Evolutionary conservation across 2,329 filamentous ascomycete genomes (phyloP).

Genomic region (Sporothrix luriei): DNA sequence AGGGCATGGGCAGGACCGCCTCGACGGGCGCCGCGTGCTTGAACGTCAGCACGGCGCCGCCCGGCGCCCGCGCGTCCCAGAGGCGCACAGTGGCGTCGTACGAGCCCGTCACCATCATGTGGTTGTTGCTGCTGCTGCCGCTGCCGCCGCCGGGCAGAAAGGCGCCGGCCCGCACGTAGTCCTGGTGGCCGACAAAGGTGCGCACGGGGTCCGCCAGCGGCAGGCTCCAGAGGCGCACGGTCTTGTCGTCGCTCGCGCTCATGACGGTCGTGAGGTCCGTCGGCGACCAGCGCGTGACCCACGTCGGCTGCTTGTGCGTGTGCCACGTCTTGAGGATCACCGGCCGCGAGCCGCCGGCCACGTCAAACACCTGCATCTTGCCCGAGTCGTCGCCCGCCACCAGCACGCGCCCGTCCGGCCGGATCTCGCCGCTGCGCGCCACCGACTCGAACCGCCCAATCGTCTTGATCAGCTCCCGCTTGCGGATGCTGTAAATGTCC

Average conservation of each 20-base stretch:
- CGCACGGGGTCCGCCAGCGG: slow-evolving; percentile 74
- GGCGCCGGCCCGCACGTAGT: slow-evolving; percentile 85
- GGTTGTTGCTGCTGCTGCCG: slow-evolving; percentile 47
- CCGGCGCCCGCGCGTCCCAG: slow-evolving; percentile 83
- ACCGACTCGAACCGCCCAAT: slow-evolving; percentile 92
- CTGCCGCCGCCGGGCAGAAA: slow-evolving; percentile 70
- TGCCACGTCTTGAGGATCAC: slow-evolving; percentile 95
- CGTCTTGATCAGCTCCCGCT: slow-evolving; percentile 87
- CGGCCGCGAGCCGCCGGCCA: slow-evolving; percentile 65
- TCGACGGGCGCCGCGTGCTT: slow-evolving; percentile 91
- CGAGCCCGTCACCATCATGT: slow-evolving; percentile 82
- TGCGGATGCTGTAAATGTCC: slow-evolving; percentile 90
- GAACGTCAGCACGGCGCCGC: slow-evolving; percentile 79
- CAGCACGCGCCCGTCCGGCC: slow-evolving; percentile 83
- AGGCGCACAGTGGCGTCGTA: slow-evolving; percentile 93
- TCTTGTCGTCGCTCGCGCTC: slow-evolving; percentile 89
- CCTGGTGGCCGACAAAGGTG: slow-evolving; percentile 82
- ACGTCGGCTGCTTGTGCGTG: slow-evolving; percentile 91
- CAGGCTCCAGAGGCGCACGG: slow-evolving; percentile 91
- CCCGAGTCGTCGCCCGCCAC: slow-evolving; percentile 91
- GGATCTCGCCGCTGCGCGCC: slow-evolving; percentile 84
- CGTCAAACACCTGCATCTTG: slow-evolving; percentile 92
- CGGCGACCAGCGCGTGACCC: slow-evolving; percentile 89
- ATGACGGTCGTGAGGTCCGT: slow-evolving; percentile 82
- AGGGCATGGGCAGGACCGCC: slow-evolving; percentile 80